A percentile compares a stretch with the other conserved stretches of the same genome.
Evolutionary conservation across 768 basidiomycete genomes (phyloP).

Genomic region (Trametes maxima): DNA sequence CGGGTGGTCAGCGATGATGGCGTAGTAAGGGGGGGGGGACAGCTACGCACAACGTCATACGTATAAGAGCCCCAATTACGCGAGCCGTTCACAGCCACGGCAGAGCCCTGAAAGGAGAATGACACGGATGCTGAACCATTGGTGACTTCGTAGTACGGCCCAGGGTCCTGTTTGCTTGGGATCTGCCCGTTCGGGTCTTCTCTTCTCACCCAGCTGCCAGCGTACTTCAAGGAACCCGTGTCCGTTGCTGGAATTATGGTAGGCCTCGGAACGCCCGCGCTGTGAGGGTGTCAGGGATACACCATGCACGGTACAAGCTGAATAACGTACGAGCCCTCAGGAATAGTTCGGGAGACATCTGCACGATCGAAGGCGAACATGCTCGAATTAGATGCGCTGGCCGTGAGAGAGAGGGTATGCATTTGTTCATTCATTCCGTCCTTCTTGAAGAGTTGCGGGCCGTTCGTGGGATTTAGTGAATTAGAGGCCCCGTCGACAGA

Average conservation of each 20-base stretch:
- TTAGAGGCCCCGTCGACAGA: conserved; percentile 48
- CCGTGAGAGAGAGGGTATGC: conserved; percentile 60
- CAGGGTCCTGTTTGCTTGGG: conserved; percentile 23
- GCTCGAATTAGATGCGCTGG: conserved; percentile 31
- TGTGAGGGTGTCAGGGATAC: not conserved
- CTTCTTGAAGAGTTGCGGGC: conserved; percentile 44
- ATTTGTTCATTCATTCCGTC: conserved; percentile 44
- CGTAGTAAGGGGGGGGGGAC: conserved; percentile 30
- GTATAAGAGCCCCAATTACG: conserved; percentile 31
- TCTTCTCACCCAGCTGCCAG: conserved; percentile 52
- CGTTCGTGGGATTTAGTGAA: conserved; percentile 21
- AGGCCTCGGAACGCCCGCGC: conserved; percentile 24
- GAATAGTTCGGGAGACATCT: conserved; percentile 41
- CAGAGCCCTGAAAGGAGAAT: conserved; percentile 46
- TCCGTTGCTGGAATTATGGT: conserved; percentile 41
- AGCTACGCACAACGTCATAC: conserved; percentile 30
- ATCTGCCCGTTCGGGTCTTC: conserved; percentile 19
- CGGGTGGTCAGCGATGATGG: conserved; percentile 48
- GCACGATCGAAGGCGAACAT: conserved; percentile 54
- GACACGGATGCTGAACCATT: conserved; percentile 44
- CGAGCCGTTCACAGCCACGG: conserved; percentile 15
- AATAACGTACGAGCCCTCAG: conserved; percentile 6
- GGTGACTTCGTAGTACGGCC: conserved; percentile 33
- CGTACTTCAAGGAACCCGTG: conserved; percentile 44
- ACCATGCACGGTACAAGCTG: not conserved